Base-by-base conservation (phyloP, 1,284 basidiomycete species). In the Ceratobasidium theobromae region DNA sequence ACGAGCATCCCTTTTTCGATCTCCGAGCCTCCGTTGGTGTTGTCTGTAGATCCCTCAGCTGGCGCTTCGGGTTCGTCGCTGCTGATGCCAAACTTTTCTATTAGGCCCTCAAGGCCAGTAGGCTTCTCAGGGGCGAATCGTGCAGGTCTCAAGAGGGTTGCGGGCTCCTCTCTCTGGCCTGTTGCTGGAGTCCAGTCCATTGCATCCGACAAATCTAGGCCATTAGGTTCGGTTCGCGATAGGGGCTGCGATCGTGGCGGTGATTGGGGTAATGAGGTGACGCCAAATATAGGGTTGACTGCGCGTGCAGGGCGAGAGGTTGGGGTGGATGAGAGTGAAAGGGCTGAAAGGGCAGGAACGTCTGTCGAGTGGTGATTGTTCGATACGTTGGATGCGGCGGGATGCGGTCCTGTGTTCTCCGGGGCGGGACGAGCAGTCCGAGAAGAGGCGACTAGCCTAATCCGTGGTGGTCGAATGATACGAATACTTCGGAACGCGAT, bases 91-190 rank as follows among this genome's bases (percentile, higher is more conserved):
- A 60, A 60, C 16, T 60, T 67, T 69, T 86, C 86, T 67, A 91
- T 84, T n/a, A 91, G 75, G 45, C 79, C 78, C 75, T 92, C 89
- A 2, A 92, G 78, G 2, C 89, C 90, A 0, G 89, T 91, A 1
- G 88, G 86, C 70, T 85, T 81, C 72, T 90, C 88, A 0, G 87
- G 86, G 12, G 86, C 82, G 73, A 89, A 89, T n/a, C 81, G 80
- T 71, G 88, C 87, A 1, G 85, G 86, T 2, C 84, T 82, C 49
- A 88, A 71, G 82, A 81, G 86, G 35, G 77, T 75, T 23, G 25
- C 49, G 18, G 8, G 30, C 4, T 77, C 74, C 68, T 77, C 74
- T 1, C 83, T 83, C 4, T 28, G n/a, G n/a, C 43, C 33, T n/a
- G 28, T 40, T 14, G 68, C 57, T 0, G 89, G 87, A 18, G 81